phyloP scores from a whole-genome alignment of 257 asterid genomes.

The Gynochthodes officinalis region DNA sequence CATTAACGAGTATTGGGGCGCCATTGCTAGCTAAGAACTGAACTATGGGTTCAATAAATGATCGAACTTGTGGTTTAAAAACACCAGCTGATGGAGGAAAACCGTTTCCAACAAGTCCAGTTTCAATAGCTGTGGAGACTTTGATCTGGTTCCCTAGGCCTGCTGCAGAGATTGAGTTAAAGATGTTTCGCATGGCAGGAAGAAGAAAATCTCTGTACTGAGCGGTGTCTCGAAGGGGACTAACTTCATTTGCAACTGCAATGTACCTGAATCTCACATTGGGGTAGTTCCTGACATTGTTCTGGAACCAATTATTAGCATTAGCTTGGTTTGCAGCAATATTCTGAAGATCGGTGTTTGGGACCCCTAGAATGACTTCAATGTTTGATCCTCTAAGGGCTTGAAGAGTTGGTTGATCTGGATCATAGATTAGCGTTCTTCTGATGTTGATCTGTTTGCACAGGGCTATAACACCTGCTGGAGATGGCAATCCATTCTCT shows the following conservation, averaged over 20 bases:
- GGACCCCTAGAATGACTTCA: constrained; percentile 33
- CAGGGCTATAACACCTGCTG: constrained; percentile 28
- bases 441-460: constrained; percentile 26
- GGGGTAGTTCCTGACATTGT: constrained; percentile 41
- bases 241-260: constrained; percentile 56
- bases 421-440: constrained; percentile 36
- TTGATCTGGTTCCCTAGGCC: constrained; percentile 27
- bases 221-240: constrained; percentile 28
- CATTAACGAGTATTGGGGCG: constrained; percentile 28
- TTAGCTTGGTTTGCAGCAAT: constrained; percentile 43
- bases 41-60: constrained; percentile 26
- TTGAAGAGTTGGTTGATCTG: constrained; percentile 28
- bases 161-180: constrained; percentile 18
- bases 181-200: constrained; percentile 34
- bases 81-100: constrained; percentile 29
- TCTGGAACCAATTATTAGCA: constrained; percentile 52
- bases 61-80: constrained; percentile 18
- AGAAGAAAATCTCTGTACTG: constrained; percentile 17
- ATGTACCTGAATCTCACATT: constrained; percentile 42
- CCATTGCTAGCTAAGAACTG: constrained; percentile 18
- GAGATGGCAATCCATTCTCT: constrained; percentile 26
- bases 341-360: constrained; percentile 27
- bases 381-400: constrained; percentile 35
- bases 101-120: constrained; percentile 22
- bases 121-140: constrained; percentile 40